Percentiles rank a stretch among this genome's conserved stretches.
Evolutionary conservation across 441 rosid species (phyloP).

Genomic region (Breynia disticha): DNA sequence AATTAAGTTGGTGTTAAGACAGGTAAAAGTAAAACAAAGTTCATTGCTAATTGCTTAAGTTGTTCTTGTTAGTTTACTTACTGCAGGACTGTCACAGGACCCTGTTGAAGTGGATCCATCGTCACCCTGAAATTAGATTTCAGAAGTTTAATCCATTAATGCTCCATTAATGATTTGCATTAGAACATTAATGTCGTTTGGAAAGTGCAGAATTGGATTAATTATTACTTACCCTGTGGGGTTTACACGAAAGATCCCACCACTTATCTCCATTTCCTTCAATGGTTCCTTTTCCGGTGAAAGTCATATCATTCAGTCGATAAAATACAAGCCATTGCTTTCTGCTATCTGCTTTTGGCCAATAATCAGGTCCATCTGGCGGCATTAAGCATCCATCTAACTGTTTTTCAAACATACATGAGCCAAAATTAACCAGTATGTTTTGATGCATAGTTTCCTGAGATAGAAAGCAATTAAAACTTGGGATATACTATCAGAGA

Average conservation of each 20-base stretch:
- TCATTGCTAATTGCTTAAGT: no score
- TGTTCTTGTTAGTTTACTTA: constrained; percentile 24
- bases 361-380: constrained; percentile 80
- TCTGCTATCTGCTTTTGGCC: constrained; percentile 74
- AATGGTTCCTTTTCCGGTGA: constrained; percentile 71
- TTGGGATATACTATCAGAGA: no score
- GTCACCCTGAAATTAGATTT: constrained; percentile 47
- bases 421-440: not conserved
- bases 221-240: constrained; percentile 69
- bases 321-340: constrained; percentile 93
- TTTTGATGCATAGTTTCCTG: no score
- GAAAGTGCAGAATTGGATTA: no score
- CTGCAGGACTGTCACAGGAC: constrained; percentile 83
- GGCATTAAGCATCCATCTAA: constrained; percentile 81
- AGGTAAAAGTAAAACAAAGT: no score
- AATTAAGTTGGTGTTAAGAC: not conserved
- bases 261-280: constrained; percentile 95
- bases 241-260: constrained; percentile 99
- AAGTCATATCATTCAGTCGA: constrained; percentile 44
- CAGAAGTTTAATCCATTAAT: no score
- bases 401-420: constrained; percentile 22
- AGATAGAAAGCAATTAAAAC: no score
- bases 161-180: no score
- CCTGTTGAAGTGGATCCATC: constrained; percentile 46
- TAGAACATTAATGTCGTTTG: no score